These are phyloP conservation scores for Lasiodiplodia hormozganensis DNA, from an alignment of 2,329 filamentous ascomycete species.

Conservation along the genomic window DNA sequence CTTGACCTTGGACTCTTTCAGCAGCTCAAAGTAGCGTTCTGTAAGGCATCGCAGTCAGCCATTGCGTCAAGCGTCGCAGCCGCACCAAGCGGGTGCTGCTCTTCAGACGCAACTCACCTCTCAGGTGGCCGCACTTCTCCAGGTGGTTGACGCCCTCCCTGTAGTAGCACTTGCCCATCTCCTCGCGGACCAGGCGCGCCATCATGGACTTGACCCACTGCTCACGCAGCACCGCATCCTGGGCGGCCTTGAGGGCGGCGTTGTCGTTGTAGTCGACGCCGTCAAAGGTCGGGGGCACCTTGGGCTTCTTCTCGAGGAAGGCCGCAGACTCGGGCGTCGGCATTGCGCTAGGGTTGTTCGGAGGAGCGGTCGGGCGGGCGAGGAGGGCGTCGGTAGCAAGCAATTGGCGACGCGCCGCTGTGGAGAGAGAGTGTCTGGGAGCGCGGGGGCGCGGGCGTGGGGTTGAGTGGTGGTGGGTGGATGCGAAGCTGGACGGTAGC, in stretches of 20 bases:
- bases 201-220: conserved; percentile 93
- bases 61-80: conserved; percentile 2
- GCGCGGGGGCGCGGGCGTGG: conserved; percentile 5
- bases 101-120: conserved; percentile 66
- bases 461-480: conserved; percentile 2
- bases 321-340: conserved; percentile 82
- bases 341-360: conserved; percentile 58
- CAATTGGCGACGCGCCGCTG: conserved; percentile 19
- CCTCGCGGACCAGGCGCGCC: conserved; percentile 80
- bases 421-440: neutral
- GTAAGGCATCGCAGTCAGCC: conserved; percentile 31
- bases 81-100: neutral
- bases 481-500: conserved; percentile 10
- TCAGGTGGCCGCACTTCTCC: conserved; percentile 82
- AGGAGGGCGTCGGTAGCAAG: neutral
- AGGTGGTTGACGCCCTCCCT: conserved; percentile 85
- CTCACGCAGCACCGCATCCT: conserved; percentile 82
- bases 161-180: conserved; percentile 86
- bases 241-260: conserved; percentile 78
- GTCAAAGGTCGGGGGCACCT: conserved; percentile 81
- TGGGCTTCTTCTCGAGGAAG: conserved; percentile 85
- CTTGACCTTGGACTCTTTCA: conserved; percentile 78
- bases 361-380: neutral
- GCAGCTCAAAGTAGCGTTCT: conserved; percentile 81
- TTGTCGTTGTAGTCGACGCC: conserved; percentile 88